Percentiles rank a stretch among this genome's conserved stretches.
Conservation (phyloP, 345 rosid genomes). For the Brassica nigra region DNA sequence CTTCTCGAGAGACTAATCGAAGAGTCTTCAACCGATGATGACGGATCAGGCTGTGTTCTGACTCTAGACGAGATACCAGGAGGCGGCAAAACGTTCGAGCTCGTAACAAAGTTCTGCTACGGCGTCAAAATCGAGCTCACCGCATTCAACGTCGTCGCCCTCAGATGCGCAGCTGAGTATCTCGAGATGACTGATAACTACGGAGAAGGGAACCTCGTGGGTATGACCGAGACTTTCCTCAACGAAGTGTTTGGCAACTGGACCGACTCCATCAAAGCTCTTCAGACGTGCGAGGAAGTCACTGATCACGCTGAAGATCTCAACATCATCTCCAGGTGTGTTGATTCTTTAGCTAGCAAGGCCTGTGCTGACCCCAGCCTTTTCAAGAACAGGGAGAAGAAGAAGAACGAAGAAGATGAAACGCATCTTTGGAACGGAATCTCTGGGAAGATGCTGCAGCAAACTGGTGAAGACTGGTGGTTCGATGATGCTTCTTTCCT, state of each 20-base stretch:
- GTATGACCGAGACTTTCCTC: slow-evolving; percentile 59
- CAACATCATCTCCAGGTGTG: slow-evolving; percentile 70
- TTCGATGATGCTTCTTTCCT: slow-evolving; percentile 64
- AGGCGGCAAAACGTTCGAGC: slow-evolving; percentile 66
- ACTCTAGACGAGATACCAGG: slow-evolving; percentile 68
- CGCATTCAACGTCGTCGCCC: slow-evolving; percentile 57
- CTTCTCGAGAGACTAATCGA: slow-evolving; percentile 57
- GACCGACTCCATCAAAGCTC: slow-evolving; percentile 68
- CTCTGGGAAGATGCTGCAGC: slow-evolving; percentile 45
- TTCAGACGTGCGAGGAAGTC: slow-evolving; percentile 72
- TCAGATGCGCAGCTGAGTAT: slow-evolving; percentile 79
- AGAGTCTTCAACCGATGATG: slow-evolving; percentile 44
- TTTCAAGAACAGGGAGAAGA: slow-evolving; percentile 44
- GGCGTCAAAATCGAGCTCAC: slow-evolving; percentile 65
- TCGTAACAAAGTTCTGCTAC: slow-evolving; percentile 63
- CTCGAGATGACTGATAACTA: slow-evolving; percentile 61
- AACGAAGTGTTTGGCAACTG: slow-evolving; percentile 58
- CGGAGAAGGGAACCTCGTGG: slow-evolving; percentile 66
- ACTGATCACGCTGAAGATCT: slow-evolving; percentile 62
- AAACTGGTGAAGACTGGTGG: slow-evolving; percentile 77
- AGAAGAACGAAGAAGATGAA: slow-evolving; percentile 24
- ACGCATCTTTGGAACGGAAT: slow-evolving; percentile 66
- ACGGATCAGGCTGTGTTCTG: slow-evolving; percentile 46
- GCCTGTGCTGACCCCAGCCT: slow-evolving; percentile 65
- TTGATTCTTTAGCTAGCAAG: slow-evolving; percentile 66